Evolutionary conservation across 257 asterid genomes (phyloP).

Genomic region (Misopates orontium): DNA sequence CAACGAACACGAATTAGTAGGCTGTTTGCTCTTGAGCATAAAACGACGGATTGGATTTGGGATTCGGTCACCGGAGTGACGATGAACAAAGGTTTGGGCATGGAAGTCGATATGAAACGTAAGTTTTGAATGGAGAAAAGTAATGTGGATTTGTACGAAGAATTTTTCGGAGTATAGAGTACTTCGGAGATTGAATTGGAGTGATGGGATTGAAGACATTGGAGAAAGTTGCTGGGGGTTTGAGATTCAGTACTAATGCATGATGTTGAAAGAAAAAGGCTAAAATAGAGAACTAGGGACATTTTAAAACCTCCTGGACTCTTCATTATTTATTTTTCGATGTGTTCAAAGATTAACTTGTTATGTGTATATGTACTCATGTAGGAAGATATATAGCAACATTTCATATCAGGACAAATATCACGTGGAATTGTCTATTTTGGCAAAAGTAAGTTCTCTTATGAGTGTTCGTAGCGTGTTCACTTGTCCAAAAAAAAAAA

Average conservation of each 20-base stretch:
- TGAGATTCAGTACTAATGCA: neutral
- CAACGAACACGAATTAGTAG: slow-evolving; percentile 34
- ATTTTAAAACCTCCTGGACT: neutral
- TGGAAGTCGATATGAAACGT: slow-evolving; percentile 35
- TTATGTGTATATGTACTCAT: neutral
- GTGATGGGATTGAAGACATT: slow-evolving; percentile 29
- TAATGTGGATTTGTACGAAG: slow-evolving; percentile 32
- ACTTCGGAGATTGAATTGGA: slow-evolving; percentile 24
- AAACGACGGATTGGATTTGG: slow-evolving; percentile 26
- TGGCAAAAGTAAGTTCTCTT: too few species aligned
- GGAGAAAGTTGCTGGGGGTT: slow-evolving; percentile 23
- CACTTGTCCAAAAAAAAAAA: too few species aligned
- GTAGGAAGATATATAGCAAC: neutral
- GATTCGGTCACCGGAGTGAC: slow-evolving; percentile 29
- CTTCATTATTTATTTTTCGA: neutral
- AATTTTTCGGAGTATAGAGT: slow-evolving; percentile 22
- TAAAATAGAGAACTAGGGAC: neutral
- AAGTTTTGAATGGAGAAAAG: slow-evolving; percentile 41
- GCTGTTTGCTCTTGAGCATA: slow-evolving; percentile 28
- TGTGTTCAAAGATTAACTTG: neutral
- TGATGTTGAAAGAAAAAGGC: slow-evolving; percentile 22
- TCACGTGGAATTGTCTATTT: too few species aligned
- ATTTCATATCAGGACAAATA: too few species aligned
- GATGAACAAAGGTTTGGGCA: slow-evolving; percentile 36
- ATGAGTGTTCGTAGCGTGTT: too few species aligned